Evolutionary conservation across 352 stramenopile genomes (phyloP).

Genomic region (Phytopythium aichiense): DNA sequence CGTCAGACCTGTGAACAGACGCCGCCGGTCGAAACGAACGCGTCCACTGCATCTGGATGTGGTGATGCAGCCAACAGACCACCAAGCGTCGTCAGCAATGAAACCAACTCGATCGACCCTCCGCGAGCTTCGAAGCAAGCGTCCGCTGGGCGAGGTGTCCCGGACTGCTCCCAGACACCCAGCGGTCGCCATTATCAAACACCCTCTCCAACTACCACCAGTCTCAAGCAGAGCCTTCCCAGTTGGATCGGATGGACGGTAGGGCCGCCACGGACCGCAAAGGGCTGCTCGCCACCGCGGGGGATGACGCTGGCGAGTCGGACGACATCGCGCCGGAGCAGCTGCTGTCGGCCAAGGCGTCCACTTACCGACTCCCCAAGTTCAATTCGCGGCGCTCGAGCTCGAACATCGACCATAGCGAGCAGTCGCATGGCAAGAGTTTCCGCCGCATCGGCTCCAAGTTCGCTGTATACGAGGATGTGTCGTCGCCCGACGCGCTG

Average conservation of each 20-base stretch:
- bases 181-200: background rate
- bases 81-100: background rate
- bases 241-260: background rate
- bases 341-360: conserved; percentile 17
- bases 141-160: background rate
- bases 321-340: conserved; percentile 8
- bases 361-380: conserved; percentile 22
- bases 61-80: too few species aligned
- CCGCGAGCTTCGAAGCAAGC: background rate
- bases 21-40: background rate
- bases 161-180: too few species aligned
- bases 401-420: conserved; percentile 11
- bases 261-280: background rate
- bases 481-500: conserved; percentile 41
- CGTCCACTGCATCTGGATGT: background rate
- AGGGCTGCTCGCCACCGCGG: background rate
- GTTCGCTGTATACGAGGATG: conserved; percentile 17
- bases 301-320: background rate
- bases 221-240: background rate
- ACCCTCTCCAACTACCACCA: background rate
- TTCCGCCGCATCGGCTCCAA: conserved; percentile 19
- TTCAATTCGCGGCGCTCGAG: conserved; percentile 25
- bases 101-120: background rate
- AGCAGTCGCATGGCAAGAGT: conserved; percentile 16
- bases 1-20: background rate